A percentile compares a stretch with the other conserved stretches of the same genome.
Conservation (phyloP, 1,139 yeast species). For the Yamadazyma buinensis region DNA sequence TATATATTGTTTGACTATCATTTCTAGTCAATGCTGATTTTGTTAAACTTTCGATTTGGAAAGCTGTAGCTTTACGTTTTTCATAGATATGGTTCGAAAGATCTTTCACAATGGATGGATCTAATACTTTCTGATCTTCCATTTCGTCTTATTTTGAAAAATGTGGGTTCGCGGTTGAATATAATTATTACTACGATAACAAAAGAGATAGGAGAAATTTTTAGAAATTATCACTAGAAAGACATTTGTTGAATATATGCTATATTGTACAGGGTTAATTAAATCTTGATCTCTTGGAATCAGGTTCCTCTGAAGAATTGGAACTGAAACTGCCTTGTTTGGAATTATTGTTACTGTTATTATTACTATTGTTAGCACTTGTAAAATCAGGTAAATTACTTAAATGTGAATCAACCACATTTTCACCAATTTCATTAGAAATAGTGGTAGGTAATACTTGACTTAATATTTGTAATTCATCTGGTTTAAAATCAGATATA, state of each 20-base stretch:
- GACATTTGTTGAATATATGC: no score
- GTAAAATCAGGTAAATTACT: slow-evolving; percentile 19
- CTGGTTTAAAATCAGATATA: slow-evolving; percentile 21
- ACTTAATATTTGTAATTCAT: slow-evolving; percentile 21
- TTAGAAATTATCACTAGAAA: no score
- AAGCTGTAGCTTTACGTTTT: slow-evolving; percentile 90
- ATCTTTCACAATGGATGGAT: slow-evolving; percentile 75
- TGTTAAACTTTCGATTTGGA: slow-evolving; percentile 79
- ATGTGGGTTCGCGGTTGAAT: no score
- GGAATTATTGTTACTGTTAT: background rate
- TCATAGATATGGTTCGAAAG: slow-evolving; percentile 89
- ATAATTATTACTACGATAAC: no score
- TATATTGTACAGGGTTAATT: background rate
- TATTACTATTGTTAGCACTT: background rate
- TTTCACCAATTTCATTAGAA: background rate
- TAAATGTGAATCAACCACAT: slow-evolving; percentile 19
- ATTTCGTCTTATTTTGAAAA: no score
- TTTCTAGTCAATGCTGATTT: slow-evolving; percentile 66
- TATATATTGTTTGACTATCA: slow-evolving; percentile 64
- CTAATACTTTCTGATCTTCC: slow-evolving; percentile 42
- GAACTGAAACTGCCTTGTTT: slow-evolving; percentile 10
- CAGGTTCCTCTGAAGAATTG: slow-evolving; percentile 4
- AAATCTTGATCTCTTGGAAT: slow-evolving; percentile 2
- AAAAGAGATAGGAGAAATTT: no score
- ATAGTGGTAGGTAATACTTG: slow-evolving; percentile 22